Evolutionary conservation across 2,329 filamentous ascomycete species (phyloP).

Genomic region (Tolypocladium inflatum): DNA sequence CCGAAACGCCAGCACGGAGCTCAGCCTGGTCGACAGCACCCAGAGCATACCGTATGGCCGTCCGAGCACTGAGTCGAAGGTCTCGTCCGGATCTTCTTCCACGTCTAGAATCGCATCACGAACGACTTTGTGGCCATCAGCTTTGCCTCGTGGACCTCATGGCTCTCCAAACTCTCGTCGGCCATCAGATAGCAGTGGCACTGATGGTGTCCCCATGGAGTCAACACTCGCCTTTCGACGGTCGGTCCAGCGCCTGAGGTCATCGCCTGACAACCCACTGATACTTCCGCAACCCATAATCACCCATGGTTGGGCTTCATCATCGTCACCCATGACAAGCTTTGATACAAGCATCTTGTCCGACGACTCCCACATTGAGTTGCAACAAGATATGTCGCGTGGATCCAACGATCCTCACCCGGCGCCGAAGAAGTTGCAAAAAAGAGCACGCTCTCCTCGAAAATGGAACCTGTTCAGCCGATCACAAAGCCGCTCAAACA

Average conservation of each 20-base stretch:
- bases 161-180: conserved; percentile 20
- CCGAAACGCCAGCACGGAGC: conserved; percentile 41
- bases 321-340: conserved; percentile 42
- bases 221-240: conserved; percentile 45
- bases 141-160: conserved; percentile 30
- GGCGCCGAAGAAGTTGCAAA: conserved; percentile 44
- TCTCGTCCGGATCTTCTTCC: conserved; percentile 28
- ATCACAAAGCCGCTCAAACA: conserved; percentile 37
- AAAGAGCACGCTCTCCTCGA: conserved; percentile 43
- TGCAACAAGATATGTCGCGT: conserved; percentile 24
- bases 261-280: conserved; percentile 32
- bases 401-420: conserved; percentile 17
- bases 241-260: conserved; percentile 41
- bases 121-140: conserved; percentile 44
- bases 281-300: conserved; percentile 45
- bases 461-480: conserved; percentile 57
- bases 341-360: conserved; percentile 47
- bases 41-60: conserved; percentile 32
- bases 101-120: conserved; percentile 30
- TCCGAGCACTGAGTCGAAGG: conserved; percentile 32
- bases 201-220: conserved; percentile 36
- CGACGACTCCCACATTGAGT: conserved; percentile 41
- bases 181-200: conserved; percentile 49
- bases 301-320: conserved; percentile 30
- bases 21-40: conserved; percentile 39